A percentile compares a stretch with the other conserved stretches of the same genome.
Conservation (phyloP, 345 rosid species). For the Acer saccharum region DNA sequence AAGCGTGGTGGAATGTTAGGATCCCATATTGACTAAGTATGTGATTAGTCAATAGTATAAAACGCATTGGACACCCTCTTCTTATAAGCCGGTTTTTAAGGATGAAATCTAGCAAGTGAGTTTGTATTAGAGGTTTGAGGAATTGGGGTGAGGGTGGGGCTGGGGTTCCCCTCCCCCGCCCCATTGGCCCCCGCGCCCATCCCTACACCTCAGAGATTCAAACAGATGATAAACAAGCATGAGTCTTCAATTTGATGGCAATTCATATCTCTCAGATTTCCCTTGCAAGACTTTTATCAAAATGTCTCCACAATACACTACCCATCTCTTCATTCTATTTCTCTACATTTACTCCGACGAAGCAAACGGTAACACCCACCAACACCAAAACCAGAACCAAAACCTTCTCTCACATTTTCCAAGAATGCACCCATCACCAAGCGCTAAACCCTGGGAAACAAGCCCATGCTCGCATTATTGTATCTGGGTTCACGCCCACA, state of each 20-base stretch:
- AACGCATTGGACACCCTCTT: no score
- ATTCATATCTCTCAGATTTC: not conserved
- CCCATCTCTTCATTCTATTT: conserved; percentile 35
- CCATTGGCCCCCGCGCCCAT: no score
- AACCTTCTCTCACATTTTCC: conserved; percentile 70
- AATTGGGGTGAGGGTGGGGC: no score
- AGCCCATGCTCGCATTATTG: conserved; percentile 76
- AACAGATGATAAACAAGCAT: conserved; percentile 18
- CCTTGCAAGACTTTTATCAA: conserved; percentile 13
- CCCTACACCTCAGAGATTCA: no score
- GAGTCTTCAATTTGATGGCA: conserved; percentile 48
- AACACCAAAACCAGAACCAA: conserved; percentile 13
- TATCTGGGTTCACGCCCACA: conserved; percentile 73
- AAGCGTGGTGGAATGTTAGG: no score
- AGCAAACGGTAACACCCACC: conserved; percentile 21
- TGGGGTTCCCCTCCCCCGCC: no score
- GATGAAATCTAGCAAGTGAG: no score
- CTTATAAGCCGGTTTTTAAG: no score
- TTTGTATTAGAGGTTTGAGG: no score
- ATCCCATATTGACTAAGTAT: no score
- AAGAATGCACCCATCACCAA: conserved; percentile 56
- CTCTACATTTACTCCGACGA: conserved; percentile 34
- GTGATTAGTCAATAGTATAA: no score
- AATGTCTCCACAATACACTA: conserved; percentile 9
- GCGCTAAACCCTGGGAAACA: conserved; percentile 60